These are phyloP conservation scores for Fusarium sp. DNA, from an alignment of 2,329 filamentous ascomycete genomes.

Conservation along the genomic window DNA sequence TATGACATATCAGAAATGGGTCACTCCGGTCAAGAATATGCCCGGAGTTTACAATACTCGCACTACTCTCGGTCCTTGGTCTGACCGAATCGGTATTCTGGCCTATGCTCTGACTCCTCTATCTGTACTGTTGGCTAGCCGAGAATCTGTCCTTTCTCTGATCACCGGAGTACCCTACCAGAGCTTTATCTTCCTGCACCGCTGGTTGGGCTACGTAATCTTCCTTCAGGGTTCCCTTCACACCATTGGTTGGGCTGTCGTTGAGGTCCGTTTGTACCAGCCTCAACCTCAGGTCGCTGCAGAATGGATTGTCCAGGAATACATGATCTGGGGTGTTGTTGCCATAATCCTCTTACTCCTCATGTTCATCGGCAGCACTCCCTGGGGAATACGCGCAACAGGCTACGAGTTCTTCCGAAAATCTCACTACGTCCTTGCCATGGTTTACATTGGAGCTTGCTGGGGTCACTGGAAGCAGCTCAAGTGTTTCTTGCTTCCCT, in stretches of 20 bases:
- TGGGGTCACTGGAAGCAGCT: slow-evolving; percentile 80
- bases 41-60: slow-evolving; percentile 72
- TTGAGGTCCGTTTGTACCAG: slow-evolving; percentile 76
- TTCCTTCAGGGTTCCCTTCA: slow-evolving; percentile 75
- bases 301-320: slow-evolving; percentile 71
- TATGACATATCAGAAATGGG: slow-evolving; percentile 75
- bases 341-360: slow-evolving; percentile 74
- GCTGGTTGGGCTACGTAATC: slow-evolving; percentile 81
- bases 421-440: slow-evolving; percentile 77
- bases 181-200: slow-evolving; percentile 81
- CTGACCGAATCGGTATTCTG: slow-evolving; percentile 76
- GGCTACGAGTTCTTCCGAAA: slow-evolving; percentile 86
- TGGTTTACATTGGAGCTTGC: slow-evolving; percentile 80
- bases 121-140: slow-evolving; percentile 73
- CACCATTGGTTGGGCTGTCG: slow-evolving; percentile 76
- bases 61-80: slow-evolving; percentile 74
- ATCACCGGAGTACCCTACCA: slow-evolving; percentile 81
- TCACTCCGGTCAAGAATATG: slow-evolving; percentile 73
- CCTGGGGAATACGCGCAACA: slow-evolving; percentile 70
- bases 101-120: slow-evolving; percentile 81
- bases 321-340: slow-evolving; percentile 80
- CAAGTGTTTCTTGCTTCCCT: slow-evolving; percentile 76
- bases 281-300: slow-evolving; percentile 73
- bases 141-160: slow-evolving; percentile 77
- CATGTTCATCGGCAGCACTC: slow-evolving; percentile 69